phyloP scores from a whole-genome alignment of 495 filamentous ascomycete genomes.

The Podospora pseudoanserina region DNA sequence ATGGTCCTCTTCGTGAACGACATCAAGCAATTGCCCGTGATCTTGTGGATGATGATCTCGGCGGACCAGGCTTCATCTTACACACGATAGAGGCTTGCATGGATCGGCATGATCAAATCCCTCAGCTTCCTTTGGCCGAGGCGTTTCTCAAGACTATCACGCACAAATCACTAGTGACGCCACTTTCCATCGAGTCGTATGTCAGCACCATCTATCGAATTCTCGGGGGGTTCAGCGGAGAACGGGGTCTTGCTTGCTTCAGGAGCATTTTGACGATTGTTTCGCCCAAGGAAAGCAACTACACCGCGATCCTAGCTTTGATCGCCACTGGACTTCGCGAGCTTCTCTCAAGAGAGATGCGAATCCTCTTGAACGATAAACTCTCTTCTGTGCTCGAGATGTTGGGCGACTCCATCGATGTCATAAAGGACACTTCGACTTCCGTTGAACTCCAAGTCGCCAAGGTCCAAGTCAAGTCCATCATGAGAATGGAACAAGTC shows the following conservation, averaged over 20 bases:
- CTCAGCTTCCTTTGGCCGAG: not conserved
- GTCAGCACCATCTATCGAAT: conserved; percentile 16
- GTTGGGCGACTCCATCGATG: not conserved
- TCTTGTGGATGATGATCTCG: conserved; percentile 16
- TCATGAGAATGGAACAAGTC: conserved; percentile 4
- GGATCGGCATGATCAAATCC: not conserved
- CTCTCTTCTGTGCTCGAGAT: not conserved
- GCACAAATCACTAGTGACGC: conserved; percentile 9
- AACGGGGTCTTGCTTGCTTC: not conserved
- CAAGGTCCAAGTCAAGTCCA: not conserved
- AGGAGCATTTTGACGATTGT: not conserved
- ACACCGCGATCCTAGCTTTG: not conserved
- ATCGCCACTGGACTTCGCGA: conserved; percentile 4
- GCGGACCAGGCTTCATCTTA: not conserved
- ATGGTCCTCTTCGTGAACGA: not conserved
- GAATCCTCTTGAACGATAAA: conserved; percentile 8
- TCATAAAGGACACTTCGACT: not conserved
- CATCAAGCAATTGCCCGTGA: conserved; percentile 11
- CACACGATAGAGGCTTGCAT: conserved; percentile 7
- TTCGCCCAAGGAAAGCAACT: not conserved
- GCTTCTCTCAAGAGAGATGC: conserved; percentile 11
- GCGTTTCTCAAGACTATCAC: conserved; percentile 8
- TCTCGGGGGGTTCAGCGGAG: conserved; percentile 11
- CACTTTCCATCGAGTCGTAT: conserved; percentile 13
- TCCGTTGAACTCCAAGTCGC: not conserved